phyloP scores from a whole-genome alignment of 2,329 filamentous ascomycete species.

The Alternaria gaisen region DNA sequence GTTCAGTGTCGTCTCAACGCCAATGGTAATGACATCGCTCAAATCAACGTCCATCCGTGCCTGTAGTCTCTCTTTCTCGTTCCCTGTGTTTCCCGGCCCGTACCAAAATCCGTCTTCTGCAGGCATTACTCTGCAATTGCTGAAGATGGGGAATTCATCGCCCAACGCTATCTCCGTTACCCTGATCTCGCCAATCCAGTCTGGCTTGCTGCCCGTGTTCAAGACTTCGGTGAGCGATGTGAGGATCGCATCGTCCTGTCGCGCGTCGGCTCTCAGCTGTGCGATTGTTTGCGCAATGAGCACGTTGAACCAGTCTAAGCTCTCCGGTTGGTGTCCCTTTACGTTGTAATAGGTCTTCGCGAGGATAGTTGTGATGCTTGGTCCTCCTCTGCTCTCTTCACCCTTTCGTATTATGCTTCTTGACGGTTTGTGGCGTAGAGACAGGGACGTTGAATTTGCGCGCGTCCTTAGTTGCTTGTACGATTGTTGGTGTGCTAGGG shows the following conservation, averaged over 20 bases:
- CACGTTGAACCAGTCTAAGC: slow-evolving; percentile 98
- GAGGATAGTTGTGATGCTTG: slow-evolving; percentile 93
- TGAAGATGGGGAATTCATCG: slow-evolving; percentile 98
- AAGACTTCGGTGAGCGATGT: slow-evolving; percentile 83
- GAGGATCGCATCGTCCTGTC: slow-evolving; percentile 89
- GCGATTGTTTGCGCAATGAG: slow-evolving; percentile 95
- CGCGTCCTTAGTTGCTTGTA: slow-evolving; percentile 39
- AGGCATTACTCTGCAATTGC: slow-evolving; percentile 94
- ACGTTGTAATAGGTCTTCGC: slow-evolving; percentile 98
- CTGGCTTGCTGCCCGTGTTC: slow-evolving; percentile 85
- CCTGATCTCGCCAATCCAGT: slow-evolving; percentile 91
- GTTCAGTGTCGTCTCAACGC: slow-evolving; percentile 90
- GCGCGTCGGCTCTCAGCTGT: slow-evolving; percentile 90
- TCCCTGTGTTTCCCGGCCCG: slow-evolving; percentile 56
- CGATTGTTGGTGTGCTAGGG: slow-evolving; percentile 69
- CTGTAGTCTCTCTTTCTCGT: slow-evolving; percentile 80
- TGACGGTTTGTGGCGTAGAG: slow-evolving; percentile 50
- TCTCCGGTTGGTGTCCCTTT: slow-evolving; percentile 93
- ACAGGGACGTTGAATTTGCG: slow-evolving; percentile 46
- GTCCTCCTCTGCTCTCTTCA: slow-evolving; percentile 60
- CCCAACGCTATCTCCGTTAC: slow-evolving; percentile 94
- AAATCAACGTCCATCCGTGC: slow-evolving; percentile 97
- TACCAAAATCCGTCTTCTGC: slow-evolving; percentile 75
- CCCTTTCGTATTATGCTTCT: slow-evolving; percentile 57
- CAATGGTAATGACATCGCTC: slow-evolving; percentile 93